Evolutionary conservation across 2,329 filamentous ascomycete species (phyloP).

Genomic region (Phyllosticta citriasiana): DNA sequence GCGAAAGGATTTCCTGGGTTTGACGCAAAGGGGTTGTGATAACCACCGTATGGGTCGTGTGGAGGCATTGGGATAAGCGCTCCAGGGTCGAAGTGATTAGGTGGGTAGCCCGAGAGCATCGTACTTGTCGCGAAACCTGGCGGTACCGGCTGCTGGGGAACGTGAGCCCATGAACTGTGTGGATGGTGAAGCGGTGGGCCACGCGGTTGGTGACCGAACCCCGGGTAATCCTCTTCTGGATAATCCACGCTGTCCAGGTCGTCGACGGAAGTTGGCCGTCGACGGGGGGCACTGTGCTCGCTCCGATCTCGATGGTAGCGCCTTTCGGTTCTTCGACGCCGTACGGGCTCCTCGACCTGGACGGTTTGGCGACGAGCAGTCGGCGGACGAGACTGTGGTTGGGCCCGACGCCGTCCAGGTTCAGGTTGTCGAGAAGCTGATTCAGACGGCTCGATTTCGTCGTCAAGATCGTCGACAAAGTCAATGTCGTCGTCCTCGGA

Average conservation of each 20-base stretch:
- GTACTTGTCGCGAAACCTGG: conserved; percentile 21
- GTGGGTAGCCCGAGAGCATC: conserved; percentile 26
- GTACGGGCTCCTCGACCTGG: neutral
- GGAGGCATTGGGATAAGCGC: conserved; percentile 22
- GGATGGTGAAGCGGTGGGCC: conserved; percentile 27
- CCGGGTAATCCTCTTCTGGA: conserved; percentile 39
- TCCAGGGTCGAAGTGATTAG: conserved; percentile 19
- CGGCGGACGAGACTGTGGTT: conserved; percentile 23
- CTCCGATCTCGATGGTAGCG: conserved; percentile 15
- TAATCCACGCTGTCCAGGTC: conserved; percentile 34
- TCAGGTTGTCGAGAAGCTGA: conserved; percentile 32
- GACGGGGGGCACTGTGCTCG: conserved; percentile 20
- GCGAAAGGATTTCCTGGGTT: conserved; percentile 16
- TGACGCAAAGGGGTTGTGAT: conserved; percentile 30
- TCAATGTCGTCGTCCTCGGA: conserved; percentile 25
- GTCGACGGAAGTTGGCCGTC: conserved; percentile 19
- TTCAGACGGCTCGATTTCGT: conserved; percentile 40
- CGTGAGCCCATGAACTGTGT: conserved; percentile 26
- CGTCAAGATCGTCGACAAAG: conserved; percentile 32
- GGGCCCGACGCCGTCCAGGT: conserved; percentile 18
- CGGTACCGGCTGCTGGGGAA: conserved; percentile 20
- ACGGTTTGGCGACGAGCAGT: conserved; percentile 23
- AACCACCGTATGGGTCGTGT: conserved; percentile 28
- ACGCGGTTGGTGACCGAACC: conserved; percentile 22
- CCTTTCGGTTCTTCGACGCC: conserved; percentile 23